Evolutionary conservation across 345 rosid species (phyloP).

Genomic region (Abelmoschus esculentus): DNA sequence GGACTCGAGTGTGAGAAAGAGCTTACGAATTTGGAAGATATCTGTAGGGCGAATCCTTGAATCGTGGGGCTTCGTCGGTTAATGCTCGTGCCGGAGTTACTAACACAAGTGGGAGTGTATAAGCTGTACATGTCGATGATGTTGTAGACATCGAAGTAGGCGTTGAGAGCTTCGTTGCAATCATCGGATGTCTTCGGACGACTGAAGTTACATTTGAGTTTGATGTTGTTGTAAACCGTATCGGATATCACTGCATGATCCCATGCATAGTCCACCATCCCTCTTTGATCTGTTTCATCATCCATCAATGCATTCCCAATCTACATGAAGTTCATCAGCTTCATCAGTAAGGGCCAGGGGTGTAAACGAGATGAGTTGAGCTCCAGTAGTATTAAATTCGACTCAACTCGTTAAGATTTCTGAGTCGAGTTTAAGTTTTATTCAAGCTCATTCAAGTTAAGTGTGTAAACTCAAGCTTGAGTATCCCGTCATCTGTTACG

Average conservation of each 20-base stretch:
- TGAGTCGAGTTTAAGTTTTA: too few species aligned
- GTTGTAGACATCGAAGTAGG: conserved; percentile 42
- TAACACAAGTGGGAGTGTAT: conserved; percentile 41
- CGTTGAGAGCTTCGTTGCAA: conserved; percentile 30
- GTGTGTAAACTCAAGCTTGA: too few species aligned
- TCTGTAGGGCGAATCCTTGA: conserved; percentile 30
- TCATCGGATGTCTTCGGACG: conserved; percentile 1
- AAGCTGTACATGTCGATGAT: conserved; percentile 77
- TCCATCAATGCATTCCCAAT: conserved; percentile 71
- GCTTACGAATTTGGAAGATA: conserved; percentile 38
- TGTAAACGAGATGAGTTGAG: too few species aligned
- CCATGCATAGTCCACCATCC: conserved; percentile 78
- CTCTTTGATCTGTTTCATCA: conserved; percentile 62
- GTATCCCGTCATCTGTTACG: too few species aligned
- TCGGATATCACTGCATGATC: conserved; percentile 84
- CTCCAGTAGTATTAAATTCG: too few species aligned
- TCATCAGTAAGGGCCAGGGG: too few species aligned
- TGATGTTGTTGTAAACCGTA: conserved; percentile 31
- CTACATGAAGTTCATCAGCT: conserved; percentile 24
- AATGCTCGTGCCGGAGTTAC: conserved; percentile 15
- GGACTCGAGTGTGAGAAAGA: not conserved
- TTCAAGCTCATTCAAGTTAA: too few species aligned
- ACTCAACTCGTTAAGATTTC: too few species aligned
- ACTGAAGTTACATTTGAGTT: conserved; percentile 48
- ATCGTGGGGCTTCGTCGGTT: conserved; percentile 15